Percentiles rank a stretch among this genome's conserved stretches.
Conservation (phyloP, 768 basidiomycete species). For the Hemileccinum impolitum region DNA sequence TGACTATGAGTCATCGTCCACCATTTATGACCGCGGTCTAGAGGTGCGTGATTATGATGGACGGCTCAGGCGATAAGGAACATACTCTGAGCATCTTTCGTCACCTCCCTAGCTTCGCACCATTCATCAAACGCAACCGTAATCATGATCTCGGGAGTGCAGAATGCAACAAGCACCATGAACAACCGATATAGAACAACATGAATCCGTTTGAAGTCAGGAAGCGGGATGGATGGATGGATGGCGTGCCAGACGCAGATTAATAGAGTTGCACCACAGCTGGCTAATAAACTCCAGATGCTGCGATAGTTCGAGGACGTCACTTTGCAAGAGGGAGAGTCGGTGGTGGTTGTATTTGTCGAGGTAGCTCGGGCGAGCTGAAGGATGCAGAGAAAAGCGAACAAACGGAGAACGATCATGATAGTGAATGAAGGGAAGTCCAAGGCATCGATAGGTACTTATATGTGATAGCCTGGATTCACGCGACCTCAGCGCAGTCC, state of each 20-base stretch:
- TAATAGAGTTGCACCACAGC: not conserved
- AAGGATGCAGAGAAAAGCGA: not conserved
- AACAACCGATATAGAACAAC: not conserved
- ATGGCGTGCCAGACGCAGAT: not conserved
- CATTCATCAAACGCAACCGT: not conserved
- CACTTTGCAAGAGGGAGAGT: not conserved
- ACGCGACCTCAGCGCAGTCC: too few relatives aligned
- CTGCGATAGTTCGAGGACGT: not conserved
- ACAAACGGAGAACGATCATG: not conserved
- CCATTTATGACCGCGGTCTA: not conserved
- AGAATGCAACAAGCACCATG: not conserved
- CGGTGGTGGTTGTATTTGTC: not conserved
- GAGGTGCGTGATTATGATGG: not conserved
- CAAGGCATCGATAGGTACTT: too few relatives aligned
- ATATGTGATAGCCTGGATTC: too few relatives aligned
- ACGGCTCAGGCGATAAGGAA: not conserved
- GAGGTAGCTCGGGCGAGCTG: not conserved
- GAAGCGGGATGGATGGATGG: too few relatives aligned
- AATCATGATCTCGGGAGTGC: not conserved
- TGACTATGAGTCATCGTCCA: conserved; percentile 2
- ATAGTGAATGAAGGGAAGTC: too few relatives aligned
- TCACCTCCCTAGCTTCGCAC: not conserved
- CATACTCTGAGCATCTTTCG: not conserved
- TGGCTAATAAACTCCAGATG: not conserved
- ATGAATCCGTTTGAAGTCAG: not conserved